Base-by-base conservation (phyloP, 2,329 filamentous ascomycete species). In the Cercospora citrullina region DNA sequence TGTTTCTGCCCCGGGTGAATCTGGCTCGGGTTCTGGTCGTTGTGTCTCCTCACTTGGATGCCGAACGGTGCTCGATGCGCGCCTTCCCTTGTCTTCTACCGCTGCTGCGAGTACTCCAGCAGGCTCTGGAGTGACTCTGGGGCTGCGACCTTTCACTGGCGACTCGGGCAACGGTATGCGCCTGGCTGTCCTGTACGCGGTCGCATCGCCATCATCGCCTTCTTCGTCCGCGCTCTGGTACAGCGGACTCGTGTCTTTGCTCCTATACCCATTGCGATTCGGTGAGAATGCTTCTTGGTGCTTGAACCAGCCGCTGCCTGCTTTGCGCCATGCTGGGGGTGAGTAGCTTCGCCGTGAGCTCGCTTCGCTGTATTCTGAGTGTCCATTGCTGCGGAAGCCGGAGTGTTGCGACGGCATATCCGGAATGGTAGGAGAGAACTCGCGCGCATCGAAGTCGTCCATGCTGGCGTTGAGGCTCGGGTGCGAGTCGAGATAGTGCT, bases 281-380 rank as follows among this genome's bases (percentile, higher is more conserved):
- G 81, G 73, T 79, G 77, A 74, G 53, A 77, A 62, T 12, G 72
- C 66, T 33, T 68, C 70, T 75, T 80, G 78, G 74, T 80, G 81
- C 77, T 80, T 73, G 77, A 88, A 86, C 87, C 86, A 88, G 68
- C 84, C 83, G 75, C 85, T 89, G 71, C 85, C 87, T 69, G 83
- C 82, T 74, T 84, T 85, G 71, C 86, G 83, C 83, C 88, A 89
- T 12, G 87, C 87, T 2, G 89, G 89, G 48, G 89, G 89, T 63
- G 87, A 89, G 87, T 87, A 90, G 33, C 86, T 87, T 60, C 85
- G 84, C 68, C 85, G 82, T 63, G 80, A 75, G 66, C 83, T 82
- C 78, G 68, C 82, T 67, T 82, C 79, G 69, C 77, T 79, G 60
- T 79, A 80, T 30, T 85, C 84, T 59, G 85, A 89, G 61, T 72